Evolutionary conservation across 129 eudicot genomes (phyloP), one percentile per base, ranked within the genome.

Genomic region (Dittrichia graveolens): DNA sequence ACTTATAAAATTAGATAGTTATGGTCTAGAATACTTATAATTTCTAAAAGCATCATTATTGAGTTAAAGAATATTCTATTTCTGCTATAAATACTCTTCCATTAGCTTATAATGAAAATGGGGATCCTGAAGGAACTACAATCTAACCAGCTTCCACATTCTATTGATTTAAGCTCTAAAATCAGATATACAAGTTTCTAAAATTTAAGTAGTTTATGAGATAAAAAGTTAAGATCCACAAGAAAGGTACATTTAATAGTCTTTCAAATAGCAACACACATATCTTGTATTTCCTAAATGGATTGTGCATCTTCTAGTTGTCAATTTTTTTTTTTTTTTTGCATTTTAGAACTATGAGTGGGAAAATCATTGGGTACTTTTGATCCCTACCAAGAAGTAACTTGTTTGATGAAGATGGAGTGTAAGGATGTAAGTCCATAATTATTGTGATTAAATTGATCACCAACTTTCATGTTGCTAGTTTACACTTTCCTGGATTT

Each of bases 1-100:
- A 61, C 55, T 58, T 71, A 56, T 47, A 41, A 71, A 67, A 46
- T 56, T 44, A 47, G 53, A 70, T 41, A 13, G 11, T 4, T 12
- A 61, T 12, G 66, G 45, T 4, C 6, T 38, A 37, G 10, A 13
- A 34, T 3, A 34, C 41, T 9, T 58, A 40, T 34, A 58, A 11
- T 58, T 58, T 6, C 10, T 58, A 58, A 58, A 38, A 14, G 66
- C 66, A 61, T 8, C 66, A 38, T 35, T 37, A 14, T 9, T 4
- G 38, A 61, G n/a, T 61, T 61, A 35, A 24, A 37, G 44, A 60
- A 31, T 39, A 57, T 19, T 57, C 10, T 2, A 54, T 19, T 57
- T 57, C 41, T 57, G 41, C 4, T 56, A 19, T 14, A 50, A 15
- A 13, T 13, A 24, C n/a, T n/a, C 24, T 50, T 50, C 18, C 57